Evolutionary conservation across 139 green algal species (phyloP).

Genomic region (Micractinium sp.): DNA sequence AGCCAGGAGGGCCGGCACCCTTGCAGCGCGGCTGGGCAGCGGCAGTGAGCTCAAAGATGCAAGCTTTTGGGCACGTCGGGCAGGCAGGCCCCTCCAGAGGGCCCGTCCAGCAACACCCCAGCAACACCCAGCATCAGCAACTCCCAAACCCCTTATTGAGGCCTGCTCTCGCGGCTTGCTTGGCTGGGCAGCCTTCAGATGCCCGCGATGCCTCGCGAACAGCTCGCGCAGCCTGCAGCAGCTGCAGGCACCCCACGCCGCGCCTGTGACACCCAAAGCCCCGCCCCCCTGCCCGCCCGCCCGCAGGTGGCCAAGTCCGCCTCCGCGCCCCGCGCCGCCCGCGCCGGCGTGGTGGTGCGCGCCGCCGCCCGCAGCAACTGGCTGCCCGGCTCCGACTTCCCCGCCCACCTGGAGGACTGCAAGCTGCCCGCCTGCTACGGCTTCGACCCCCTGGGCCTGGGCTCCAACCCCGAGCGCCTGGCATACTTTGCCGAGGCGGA

Average conservation of each 20-base stretch:
- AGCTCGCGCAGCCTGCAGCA: too few relatives aligned
- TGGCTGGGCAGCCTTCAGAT: too few relatives aligned
- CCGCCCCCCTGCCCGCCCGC: not conserved
- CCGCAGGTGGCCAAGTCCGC: slow-evolving; percentile 16
- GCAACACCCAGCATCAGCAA: not conserved
- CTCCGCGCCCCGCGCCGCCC: slow-evolving; percentile 5
- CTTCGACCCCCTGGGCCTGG: slow-evolving; percentile 83
- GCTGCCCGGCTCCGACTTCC: slow-evolving; percentile 41
- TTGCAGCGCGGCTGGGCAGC: too few relatives aligned
- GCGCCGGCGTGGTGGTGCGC: slow-evolving; percentile 28
- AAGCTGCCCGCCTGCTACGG: slow-evolving; percentile 60
- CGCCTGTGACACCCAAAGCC: not conserved
- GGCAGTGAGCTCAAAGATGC: too few relatives aligned
- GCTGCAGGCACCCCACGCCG: too few relatives aligned
- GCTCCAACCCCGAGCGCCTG: slow-evolving; percentile 60
- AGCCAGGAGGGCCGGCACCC: too few relatives aligned
- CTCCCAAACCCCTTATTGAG: not conserved
- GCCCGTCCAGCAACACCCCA: too few relatives aligned
- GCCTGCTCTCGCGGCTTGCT: not conserved
- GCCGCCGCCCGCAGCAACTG: slow-evolving; percentile 42
- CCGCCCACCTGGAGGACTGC: slow-evolving; percentile 45
- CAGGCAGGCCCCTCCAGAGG: not conserved
- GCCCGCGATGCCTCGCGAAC: too few relatives aligned
- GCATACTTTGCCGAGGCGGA: slow-evolving; percentile 37
- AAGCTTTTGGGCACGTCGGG: too few relatives aligned